Percentiles rank a stretch among this genome's conserved stretches.
These are phyloP conservation scores for Xylaria sp. DNA, from an alignment of 2,329 filamentous ascomycete species.

Conservation along the genomic window DNA sequence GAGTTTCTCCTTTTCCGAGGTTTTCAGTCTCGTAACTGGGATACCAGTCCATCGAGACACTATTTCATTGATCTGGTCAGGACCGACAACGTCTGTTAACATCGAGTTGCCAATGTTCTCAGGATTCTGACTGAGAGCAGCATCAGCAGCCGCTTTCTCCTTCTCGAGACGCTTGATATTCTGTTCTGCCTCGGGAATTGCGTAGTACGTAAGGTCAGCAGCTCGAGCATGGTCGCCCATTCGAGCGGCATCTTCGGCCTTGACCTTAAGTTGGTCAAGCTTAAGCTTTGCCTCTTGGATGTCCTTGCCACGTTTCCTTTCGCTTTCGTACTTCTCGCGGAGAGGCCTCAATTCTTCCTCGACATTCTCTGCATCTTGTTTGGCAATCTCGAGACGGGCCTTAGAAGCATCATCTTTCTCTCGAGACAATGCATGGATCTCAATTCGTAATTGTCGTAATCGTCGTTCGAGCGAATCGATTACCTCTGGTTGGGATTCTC, in stretches of 20 bases:
- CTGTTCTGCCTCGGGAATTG: constrained; percentile 89
- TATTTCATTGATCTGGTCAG: constrained; percentile 99
- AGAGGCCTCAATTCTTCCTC: constrained; percentile 92
- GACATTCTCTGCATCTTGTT: constrained; percentile 91
- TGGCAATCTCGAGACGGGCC: constrained; percentile 81
- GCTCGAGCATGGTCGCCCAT: constrained; percentile 85
- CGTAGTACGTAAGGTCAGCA: constrained; percentile 96
- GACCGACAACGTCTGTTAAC: constrained; percentile 92
- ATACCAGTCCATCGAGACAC: constrained; percentile 98
- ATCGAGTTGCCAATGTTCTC: constrained; percentile 72
- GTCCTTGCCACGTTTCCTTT: constrained; percentile 89
- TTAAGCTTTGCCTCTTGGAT: constrained; percentile 97
- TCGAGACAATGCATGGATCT: constrained; percentile 93
- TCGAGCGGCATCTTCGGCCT: constrained; percentile 92
- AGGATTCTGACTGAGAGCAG: constrained; percentile 65
- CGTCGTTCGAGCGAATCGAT: constrained; percentile 94
- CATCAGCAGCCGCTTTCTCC: constrained; percentile 83
- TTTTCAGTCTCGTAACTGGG: constrained; percentile 91
- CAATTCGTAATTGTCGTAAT: constrained; percentile 91
- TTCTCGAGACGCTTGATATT: constrained; percentile 84
- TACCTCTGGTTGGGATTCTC: constrained; percentile 95
- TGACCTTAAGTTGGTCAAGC: constrained; percentile 89
- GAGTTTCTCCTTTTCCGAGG: constrained; percentile 98
- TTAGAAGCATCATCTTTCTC: constrained; percentile 96
- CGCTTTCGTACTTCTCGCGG: constrained; percentile 93